These are phyloP conservation scores for Colletotrichum musae DNA, from an alignment of 2,329 filamentous ascomycete genomes.

Conservation along the genomic window DNA sequence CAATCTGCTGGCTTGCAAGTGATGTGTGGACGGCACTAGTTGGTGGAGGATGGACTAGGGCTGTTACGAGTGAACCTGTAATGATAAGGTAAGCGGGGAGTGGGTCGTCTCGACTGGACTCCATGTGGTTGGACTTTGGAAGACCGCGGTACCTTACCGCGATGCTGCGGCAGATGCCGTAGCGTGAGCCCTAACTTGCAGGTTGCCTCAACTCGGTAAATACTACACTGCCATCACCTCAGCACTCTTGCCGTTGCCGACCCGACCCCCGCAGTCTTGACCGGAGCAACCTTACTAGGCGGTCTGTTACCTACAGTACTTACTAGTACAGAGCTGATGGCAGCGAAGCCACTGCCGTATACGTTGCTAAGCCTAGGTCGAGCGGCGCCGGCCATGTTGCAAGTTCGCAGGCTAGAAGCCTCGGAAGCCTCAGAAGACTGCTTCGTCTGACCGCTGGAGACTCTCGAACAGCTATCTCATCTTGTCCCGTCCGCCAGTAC, in stretches of 20 bases:
- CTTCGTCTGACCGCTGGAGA: not conserved
- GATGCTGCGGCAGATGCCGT: conserved; percentile 36
- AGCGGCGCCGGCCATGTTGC: not conserved
- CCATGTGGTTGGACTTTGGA: not conserved
- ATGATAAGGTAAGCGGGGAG: conserved; percentile 40
- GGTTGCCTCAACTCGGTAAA: no score
- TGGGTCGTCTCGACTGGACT: conserved; percentile 15
- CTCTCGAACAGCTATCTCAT: not conserved
- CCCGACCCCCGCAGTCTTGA: no score
- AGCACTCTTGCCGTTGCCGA: no score
- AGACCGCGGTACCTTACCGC: conserved; percentile 35
- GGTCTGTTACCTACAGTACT: not conserved
- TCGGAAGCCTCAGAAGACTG: not conserved
- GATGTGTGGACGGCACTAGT: conserved; percentile 21
- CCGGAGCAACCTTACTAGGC: not conserved
- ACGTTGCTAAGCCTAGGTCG: no score
- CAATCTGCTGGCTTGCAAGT: conserved; percentile 3
- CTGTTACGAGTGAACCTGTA: conserved; percentile 31
- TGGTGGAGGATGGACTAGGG: conserved; percentile 14
- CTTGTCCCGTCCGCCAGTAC: not conserved
- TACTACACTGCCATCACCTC: no score
- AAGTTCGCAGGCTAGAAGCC: conserved; percentile 20
- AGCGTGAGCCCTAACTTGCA: not conserved
- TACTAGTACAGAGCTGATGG: not conserved
- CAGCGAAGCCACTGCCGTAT: no score